phyloP scores from a whole-genome alignment of 768 basidiomycete genomes.

The Mycena sanguinolenta region DNA sequence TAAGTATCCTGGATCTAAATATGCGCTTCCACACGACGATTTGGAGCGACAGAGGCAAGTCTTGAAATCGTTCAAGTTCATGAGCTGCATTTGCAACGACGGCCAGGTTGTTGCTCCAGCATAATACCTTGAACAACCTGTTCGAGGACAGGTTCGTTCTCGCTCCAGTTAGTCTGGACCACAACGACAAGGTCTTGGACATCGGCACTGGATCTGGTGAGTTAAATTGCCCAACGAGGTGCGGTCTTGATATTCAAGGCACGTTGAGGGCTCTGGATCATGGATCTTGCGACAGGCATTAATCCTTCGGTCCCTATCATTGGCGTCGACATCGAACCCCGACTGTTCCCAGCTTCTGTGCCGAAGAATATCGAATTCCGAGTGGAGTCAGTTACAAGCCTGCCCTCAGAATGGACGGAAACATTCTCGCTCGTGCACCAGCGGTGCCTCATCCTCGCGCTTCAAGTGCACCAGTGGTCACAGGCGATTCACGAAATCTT shows the following conservation, averaged over 20 bases:
- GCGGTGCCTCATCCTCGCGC: constrained; percentile 27
- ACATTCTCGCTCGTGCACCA: constrained; percentile 34
- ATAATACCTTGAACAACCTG: constrained; percentile 21
- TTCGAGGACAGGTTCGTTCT: constrained; percentile 21
- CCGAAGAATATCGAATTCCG: constrained; percentile 22
- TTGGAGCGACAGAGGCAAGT: constrained; percentile 29
- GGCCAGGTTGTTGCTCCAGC: constrained; percentile 30
- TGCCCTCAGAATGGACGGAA: constrained; percentile 32
- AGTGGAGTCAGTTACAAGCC: constrained; percentile 9
- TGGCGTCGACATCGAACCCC: constrained; percentile 29
- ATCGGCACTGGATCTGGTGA: constrained; percentile 30
- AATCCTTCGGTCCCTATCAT: constrained; percentile 28
- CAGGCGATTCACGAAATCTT: constrained; percentile 27
- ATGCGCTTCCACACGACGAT: constrained; percentile 33
- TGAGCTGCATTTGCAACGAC: background rate
- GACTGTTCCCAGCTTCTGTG: constrained; percentile 23
- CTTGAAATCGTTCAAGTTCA: background rate
- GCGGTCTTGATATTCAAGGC: background rate
- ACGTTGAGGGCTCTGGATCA: constrained; percentile 20
- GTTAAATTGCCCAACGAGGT: background rate
- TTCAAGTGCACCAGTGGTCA: constrained; percentile 30
- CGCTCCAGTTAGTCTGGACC: constrained; percentile 17
- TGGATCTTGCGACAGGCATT: constrained; percentile 24
- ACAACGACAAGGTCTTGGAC: constrained; percentile 23
- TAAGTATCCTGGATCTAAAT: constrained; percentile 30